Evolutionary conservation across 108 stramenopile genomes (phyloP), one percentile per base, ranked within the genome.

Genomic region (Nitzschia sp.): DNA sequence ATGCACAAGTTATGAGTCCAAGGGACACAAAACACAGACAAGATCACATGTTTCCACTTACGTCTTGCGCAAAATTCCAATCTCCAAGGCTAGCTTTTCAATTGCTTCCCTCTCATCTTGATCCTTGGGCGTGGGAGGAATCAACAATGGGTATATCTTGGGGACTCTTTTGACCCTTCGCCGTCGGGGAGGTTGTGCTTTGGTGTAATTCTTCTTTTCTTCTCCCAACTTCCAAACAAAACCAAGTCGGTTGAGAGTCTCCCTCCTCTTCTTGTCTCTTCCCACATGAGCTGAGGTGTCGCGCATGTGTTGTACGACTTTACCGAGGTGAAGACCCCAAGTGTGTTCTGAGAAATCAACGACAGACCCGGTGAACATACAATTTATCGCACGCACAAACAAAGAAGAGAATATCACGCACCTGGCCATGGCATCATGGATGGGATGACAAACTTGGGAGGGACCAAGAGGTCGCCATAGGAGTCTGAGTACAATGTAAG

Each of bases 271-370:
- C 26, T 90, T 83, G 68, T 86, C 72, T 17, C 71, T 71, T 56
- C 86, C 91, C 22, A 95, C 86, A 76, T 92, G 92, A 34, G 91
- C 92, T 58, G 91, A 91, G 67, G 91, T 91, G 48, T 83, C 81
- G 53, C 94, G 84, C 67, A 95, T 92, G n/a, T 90, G 87, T 78
- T 92, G 91, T 40, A 95, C 94, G 24, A 91, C 81, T 25, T 86
- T 88, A 10, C 94, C 94, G 34, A 95, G 79, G 25, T 85, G 77
- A 26, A 95, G 74, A 8, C 87, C 90, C 85, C 91, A 87, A 17
- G 83, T 70, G 43, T 88, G 82, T 64, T 91, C 82, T 25, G 88
- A 84, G 88, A 90, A 95, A 9, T 79, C 79, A 6, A 74, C 48
- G 6, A 80, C 80, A 20, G 73, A 67, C n/a, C n/a, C n/a, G n/a